phyloP scores from a whole-genome alignment of 352 stramenopile species.

The Blastocystis sp. region DNA sequence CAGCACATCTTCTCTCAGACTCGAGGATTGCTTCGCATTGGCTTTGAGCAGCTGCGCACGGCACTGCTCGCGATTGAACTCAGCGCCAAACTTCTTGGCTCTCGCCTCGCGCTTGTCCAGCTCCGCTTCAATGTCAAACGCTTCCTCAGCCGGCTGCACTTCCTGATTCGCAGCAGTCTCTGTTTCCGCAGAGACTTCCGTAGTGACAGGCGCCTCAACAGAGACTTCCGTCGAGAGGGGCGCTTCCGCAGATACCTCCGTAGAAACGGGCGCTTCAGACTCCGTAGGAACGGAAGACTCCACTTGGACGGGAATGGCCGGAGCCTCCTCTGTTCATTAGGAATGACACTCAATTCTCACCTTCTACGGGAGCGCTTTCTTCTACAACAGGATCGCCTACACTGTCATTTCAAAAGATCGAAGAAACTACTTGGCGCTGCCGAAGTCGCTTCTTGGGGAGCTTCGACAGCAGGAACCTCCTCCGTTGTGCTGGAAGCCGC shows the following conservation, averaged over 20 bases:
- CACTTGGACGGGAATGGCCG: too few species aligned
- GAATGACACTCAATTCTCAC: too few species aligned
- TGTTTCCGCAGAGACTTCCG: background rate
- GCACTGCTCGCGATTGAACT: constrained; percentile 44
- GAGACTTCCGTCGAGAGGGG: background rate
- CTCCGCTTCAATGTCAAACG: constrained; percentile 43
- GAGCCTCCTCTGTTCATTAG: too few species aligned
- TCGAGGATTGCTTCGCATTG: background rate
- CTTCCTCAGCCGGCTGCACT: background rate
- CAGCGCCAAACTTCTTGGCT: constrained; percentile 24
- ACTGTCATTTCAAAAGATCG: too few species aligned
- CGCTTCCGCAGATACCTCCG: too few species aligned
- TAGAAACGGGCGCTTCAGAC: too few species aligned
- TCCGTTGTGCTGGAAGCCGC: background rate
- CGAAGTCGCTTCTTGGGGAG: too few species aligned
- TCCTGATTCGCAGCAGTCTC: background rate
- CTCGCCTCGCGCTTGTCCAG: constrained; percentile 20
- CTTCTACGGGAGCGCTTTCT: too few species aligned
- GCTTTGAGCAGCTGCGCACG: background rate
- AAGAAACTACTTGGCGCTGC: too few species aligned
- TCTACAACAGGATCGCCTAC: too few species aligned
- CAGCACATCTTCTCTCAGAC: background rate
- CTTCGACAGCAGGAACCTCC: background rate
- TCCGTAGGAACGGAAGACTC: too few species aligned
- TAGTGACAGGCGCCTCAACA: background rate